Conservation (phyloP, 2,329 filamentous ascomycete species). For the Fusarium haematococcum region DNA sequence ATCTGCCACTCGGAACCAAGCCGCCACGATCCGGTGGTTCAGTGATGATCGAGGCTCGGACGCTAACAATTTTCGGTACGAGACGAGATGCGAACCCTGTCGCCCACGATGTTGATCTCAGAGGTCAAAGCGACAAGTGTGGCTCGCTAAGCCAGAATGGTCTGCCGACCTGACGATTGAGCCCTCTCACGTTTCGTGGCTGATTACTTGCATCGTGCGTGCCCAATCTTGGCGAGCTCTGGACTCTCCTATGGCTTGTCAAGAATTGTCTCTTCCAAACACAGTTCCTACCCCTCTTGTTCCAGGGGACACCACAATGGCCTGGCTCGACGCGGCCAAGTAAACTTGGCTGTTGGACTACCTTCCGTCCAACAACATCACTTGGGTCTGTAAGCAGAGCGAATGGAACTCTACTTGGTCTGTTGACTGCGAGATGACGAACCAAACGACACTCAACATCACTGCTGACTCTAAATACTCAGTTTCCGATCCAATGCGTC, state of each 20-base stretch:
- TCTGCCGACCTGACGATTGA: background rate
- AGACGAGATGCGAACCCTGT: background rate
- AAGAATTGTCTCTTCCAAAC: background rate
- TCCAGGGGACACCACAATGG: no score
- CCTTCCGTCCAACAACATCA: no score
- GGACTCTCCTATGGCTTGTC: background rate
- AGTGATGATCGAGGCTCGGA: background rate
- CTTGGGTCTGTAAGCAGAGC: no score
- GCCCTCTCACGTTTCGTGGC: background rate
- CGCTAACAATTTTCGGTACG: background rate
- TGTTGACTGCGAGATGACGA: no score
- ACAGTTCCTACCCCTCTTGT: no score
- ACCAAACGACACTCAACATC: no score
- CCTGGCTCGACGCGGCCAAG: no score
- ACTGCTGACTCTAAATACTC: no score
- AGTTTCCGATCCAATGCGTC: no score
- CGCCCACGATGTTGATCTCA: background rate
- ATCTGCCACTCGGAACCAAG: background rate
- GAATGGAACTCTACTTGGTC: no score
- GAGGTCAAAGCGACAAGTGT: background rate
- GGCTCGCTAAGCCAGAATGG: background rate
- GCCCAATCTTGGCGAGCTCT: background rate
- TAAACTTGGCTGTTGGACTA: no score
- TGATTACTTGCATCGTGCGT: background rate
- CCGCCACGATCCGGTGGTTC: background rate